Conservation (phyloP, 805 yeast species). For the Yarrowia sp. region DNA sequence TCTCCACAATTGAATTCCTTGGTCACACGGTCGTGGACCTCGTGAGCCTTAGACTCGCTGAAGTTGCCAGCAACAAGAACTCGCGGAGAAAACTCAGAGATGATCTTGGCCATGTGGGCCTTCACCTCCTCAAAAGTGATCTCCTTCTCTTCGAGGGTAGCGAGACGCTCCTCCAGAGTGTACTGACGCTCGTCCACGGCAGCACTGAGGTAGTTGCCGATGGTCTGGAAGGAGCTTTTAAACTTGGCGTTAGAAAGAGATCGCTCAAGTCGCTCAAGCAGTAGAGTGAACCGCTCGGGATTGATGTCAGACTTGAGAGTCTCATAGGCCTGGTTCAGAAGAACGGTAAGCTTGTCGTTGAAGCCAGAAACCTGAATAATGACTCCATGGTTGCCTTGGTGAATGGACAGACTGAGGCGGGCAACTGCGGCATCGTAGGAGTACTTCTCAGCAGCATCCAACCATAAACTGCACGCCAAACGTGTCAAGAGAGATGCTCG, state of each 20-base stretch:
- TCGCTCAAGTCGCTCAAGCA: not conserved
- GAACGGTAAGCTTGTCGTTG: not conserved
- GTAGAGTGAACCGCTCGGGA: not conserved
- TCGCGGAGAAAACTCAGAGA: not conserved
- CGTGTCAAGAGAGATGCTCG: not conserved
- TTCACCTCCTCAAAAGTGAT: conserved; percentile 2
- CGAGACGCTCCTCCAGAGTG: conserved; percentile 50
- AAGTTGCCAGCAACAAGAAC: not conserved
- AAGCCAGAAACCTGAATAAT: not conserved
- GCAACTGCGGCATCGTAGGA: not conserved
- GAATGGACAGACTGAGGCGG: not conserved
- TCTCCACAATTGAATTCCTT: not conserved
- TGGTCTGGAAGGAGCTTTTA: not conserved
- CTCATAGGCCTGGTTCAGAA: not conserved
- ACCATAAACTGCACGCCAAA: not conserved
- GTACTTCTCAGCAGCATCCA: conserved; percentile 13
- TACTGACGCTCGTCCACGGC: not conserved
- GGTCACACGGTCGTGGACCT: not conserved
- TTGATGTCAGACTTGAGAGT: not conserved
- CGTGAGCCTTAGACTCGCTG: not conserved
- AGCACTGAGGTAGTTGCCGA: not conserved
- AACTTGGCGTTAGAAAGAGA: not conserved
- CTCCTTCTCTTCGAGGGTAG: conserved; percentile 67
- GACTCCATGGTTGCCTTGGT: not conserved
- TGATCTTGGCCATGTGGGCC: not conserved